Base-by-base conservation (phyloP, 1,284 basidiomycete genomes). In the Puccinia novopanici region DNA sequence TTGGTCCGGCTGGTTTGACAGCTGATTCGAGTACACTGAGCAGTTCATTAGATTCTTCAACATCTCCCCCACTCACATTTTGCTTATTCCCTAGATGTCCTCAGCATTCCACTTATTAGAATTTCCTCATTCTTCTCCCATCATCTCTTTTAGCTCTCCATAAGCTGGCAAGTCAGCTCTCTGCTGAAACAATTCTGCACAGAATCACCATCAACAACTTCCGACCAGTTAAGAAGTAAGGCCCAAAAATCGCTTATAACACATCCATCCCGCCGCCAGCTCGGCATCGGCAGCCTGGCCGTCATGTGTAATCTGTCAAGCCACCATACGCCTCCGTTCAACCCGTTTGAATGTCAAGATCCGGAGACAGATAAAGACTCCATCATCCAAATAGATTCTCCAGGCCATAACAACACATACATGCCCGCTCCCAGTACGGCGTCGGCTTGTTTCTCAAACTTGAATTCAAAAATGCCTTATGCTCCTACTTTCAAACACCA, bases 291-390 rank as follows among this genome's bases (percentile, higher is more conserved):
- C 24, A 24, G 55, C 40, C 75, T 63, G 55, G 15, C 63, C 19
- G 24, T 77, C 24, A 67, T 77, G 50, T 42, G 63, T 52, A 77
- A 50, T 40, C 63, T 77, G 9, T 55, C 50, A 45, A 70, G 50
- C 30, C 30, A n/a, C 54, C 55, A 68, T 34, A 68, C 75, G 34
- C 75, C 75, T 30, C 75, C 75, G 1, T 77, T 68, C 65, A 77
- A 77, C 27, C 75, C 75, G 9, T 77, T 77, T 55, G 61, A n/a
- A 52, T 37, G 59, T 19, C 22, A 48, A 59, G 57, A 45, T 5
- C 17, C 27, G 12, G 75, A 77, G 22, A 42, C 65, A 34, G 75
- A 77, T 77, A 45, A 57, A 61, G 73, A 75, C 42, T 61, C 73
- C 3, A 45, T 63, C 8, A 30, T 34, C 30, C 40, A 52, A 42